Percentiles rank a stretch among this genome's conserved stretches.
Evolutionary conservation across 257 asterid genomes (phyloP).

Genomic region (Paulownia fortunei): DNA sequence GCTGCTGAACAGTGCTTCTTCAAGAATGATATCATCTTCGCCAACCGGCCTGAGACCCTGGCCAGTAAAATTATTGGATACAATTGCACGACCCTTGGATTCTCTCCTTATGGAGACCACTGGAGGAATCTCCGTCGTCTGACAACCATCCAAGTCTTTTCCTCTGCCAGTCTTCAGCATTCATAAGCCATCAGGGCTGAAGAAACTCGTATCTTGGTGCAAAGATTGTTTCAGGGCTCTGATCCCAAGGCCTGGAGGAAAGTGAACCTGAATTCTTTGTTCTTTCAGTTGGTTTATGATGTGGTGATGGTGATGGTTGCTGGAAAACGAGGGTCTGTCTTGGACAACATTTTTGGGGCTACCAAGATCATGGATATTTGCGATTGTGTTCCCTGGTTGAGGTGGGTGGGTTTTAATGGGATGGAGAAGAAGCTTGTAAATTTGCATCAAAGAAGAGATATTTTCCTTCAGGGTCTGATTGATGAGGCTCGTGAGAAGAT

Average conservation of each 20-base stretch:
- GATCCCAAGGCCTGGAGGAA: conserved; percentile 13
- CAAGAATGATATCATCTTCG: conserved; percentile 39
- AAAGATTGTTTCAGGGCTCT: conserved; percentile 19
- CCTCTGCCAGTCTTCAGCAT: conserved; percentile 34
- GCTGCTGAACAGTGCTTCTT: conserved; percentile 45
- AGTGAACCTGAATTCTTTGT: conserved; percentile 35
- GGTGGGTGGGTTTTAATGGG: conserved; percentile 28
- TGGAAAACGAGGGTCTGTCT: conserved; percentile 43
- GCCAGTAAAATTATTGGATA: conserved; percentile 37
- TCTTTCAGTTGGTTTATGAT: conserved; percentile 40
- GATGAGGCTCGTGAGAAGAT: conserved; percentile 17
- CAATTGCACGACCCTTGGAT: conserved; percentile 42
- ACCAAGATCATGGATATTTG: conserved; percentile 15
- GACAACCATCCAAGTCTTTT: conserved; percentile 40
- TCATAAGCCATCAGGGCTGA: conserved; percentile 35
- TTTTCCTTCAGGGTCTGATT: conserved; percentile 23
- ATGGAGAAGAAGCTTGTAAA: conserved; percentile 21
- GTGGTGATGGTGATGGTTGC: conserved; percentile 36
- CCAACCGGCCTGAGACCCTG: conserved; percentile 41
- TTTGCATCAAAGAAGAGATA: conserved; percentile 18
- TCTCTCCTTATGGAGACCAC: conserved; percentile 44
- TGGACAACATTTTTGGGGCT: conserved; percentile 37
- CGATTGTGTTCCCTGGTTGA: conserved; percentile 33
- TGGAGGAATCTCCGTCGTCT: conserved; percentile 55
- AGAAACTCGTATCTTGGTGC: conserved; percentile 32